These are phyloP conservation scores for Pestalotiopsis sp. DNA, from an alignment of 2,329 filamentous ascomycete species.

Conservation along the genomic window DNA sequence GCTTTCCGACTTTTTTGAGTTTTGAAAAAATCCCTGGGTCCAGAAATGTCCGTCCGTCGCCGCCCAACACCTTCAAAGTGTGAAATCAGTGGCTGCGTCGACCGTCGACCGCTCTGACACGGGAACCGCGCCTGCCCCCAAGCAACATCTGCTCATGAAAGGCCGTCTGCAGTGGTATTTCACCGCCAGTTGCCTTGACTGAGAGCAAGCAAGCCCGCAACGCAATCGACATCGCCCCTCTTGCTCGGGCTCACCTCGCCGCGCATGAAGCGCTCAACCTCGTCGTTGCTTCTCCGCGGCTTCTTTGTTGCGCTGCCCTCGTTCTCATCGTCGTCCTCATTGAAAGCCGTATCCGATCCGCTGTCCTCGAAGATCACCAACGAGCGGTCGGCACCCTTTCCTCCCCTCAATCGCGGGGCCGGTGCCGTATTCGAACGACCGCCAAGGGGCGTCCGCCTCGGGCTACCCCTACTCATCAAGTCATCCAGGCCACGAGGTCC, in stretches of 20 bases:
- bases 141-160: not conserved
- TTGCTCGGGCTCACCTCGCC: constrained; percentile 69
- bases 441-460: constrained; percentile 30
- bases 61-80: not conserved
- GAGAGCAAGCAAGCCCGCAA: constrained; percentile 84
- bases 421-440: constrained; percentile 44
- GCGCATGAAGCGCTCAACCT: constrained; percentile 76
- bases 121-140: not conserved
- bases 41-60: not conserved
- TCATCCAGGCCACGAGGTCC: constrained; percentile 43
- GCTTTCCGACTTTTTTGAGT: constrained; percentile 1
- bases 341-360: constrained; percentile 24
- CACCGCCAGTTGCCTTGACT: constrained; percentile 90
- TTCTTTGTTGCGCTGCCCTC: constrained; percentile 6
- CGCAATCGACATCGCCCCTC: constrained; percentile 82
- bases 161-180: constrained; percentile 22
- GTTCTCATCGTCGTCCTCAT: not conserved
- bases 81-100: not conserved
- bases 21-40: not conserved
- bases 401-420: constrained; percentile 26
- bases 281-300: constrained; percentile 46
- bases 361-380: constrained; percentile 58
- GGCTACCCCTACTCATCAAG: constrained; percentile 26
- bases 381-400: constrained; percentile 26
- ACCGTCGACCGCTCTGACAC: not conserved